These are phyloP conservation scores for Apiotrichum domesticum DNA, from an alignment of 1,284 basidiomycete genomes.

Conservation along the genomic window DNA sequence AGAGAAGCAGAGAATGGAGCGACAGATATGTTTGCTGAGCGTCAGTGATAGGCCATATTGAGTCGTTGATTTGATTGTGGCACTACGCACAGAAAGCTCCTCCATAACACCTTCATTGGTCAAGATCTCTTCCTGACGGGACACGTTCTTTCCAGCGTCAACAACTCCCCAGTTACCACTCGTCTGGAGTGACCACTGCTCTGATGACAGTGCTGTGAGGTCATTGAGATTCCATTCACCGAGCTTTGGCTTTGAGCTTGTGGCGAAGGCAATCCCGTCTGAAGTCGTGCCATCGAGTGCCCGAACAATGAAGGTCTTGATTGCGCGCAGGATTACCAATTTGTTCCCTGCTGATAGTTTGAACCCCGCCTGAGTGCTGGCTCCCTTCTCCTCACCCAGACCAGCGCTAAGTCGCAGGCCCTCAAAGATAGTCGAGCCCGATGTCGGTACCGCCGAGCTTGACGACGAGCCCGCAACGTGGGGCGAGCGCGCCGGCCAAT, in stretches of 20 bases:
- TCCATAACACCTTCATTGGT: conserved; percentile 15
- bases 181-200: conserved; percentile 11
- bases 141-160: not conserved
- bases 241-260: not conserved
- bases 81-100: conserved; percentile 22
- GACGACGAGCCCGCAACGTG: not conserved
- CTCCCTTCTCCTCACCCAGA: conserved; percentile 40
- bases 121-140: not conserved
- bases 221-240: conserved; percentile 7
- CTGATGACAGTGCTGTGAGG: conserved; percentile 7
- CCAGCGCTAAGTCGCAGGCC: conserved; percentile 42
- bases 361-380: conserved; percentile 31
- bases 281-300: conserved; percentile 14
- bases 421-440: conserved; percentile 35
- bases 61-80: not conserved
- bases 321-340: conserved; percentile 35
- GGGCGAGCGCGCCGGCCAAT: conserved; percentile 54
- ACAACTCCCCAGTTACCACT: conserved; percentile 7
- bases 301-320: conserved; percentile 33
- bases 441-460: not conserved
- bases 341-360: conserved; percentile 30
- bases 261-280: not conserved
- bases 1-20: conserved; percentile 66
- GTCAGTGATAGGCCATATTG: not conserved
- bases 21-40: conserved; percentile 48